phyloP scores from a whole-genome alignment of 257 asterid genomes.

The Lithospermum erythrorhizon region DNA sequence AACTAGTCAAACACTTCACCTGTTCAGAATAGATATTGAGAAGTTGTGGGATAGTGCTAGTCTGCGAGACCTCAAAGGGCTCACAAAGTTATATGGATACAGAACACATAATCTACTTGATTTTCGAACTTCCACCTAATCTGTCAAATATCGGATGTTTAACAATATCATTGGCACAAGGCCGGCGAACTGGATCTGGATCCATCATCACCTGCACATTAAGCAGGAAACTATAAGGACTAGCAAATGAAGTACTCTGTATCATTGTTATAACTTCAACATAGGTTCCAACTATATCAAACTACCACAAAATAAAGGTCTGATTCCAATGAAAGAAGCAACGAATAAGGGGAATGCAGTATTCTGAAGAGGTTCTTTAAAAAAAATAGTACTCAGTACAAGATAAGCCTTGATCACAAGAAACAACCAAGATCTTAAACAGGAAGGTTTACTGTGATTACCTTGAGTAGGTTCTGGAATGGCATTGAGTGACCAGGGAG shows the following conservation, averaged over 20 bases:
- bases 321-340: not conserved
- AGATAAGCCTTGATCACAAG: not conserved
- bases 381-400: not conserved
- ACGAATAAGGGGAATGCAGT: not conserved
- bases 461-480: constrained; percentile 89
- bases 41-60: not conserved
- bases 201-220: constrained; percentile 3
- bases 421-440: not conserved
- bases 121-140: constrained; percentile 21
- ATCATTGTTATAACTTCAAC: not conserved
- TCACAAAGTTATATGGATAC: constrained; percentile 1
- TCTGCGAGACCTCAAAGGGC: constrained; percentile 3
- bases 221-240: constrained; percentile 9
- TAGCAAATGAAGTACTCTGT: not conserved
- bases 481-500: constrained; percentile 87
- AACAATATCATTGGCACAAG: not conserved
- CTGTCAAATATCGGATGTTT: not conserved
- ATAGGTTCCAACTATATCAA: not conserved
- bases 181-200: constrained; percentile 2
- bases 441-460: constrained; percentile 9
- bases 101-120: constrained; percentile 12
- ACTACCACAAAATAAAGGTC: too few species aligned
- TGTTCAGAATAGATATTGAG: too few species aligned
- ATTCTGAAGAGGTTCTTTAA: not conserved
- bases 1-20: constrained; percentile 11